Evolutionary conservation across 306 rosid species (phyloP).

Genomic region (Prunus mume): DNA sequence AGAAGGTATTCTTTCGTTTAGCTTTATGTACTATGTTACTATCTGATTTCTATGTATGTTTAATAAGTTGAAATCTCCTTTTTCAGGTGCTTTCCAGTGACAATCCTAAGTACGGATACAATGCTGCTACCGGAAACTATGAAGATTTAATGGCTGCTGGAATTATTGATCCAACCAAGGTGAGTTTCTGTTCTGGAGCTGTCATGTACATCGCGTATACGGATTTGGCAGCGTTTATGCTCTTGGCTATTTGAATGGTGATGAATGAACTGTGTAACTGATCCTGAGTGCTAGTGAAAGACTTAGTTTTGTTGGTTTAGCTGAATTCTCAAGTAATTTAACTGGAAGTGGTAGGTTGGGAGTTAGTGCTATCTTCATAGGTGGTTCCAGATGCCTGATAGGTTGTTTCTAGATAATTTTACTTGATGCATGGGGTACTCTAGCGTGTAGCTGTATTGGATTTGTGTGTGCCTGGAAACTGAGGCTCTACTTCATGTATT

Average conservation of each 20-base stretch:
- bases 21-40: not conserved
- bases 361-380: not conserved
- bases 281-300: not conserved
- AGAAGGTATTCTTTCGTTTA: conserved; percentile 59
- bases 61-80: not conserved
- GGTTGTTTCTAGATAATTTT: not conserved
- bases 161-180: conserved; percentile 98
- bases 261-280: not conserved
- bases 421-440: not conserved
- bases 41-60: not conserved
- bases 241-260: not conserved
- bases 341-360: not conserved
- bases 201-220: not conserved
- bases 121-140: conserved; percentile 94
- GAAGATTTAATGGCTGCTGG: conserved; percentile 99
- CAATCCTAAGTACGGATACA: conserved; percentile 70
- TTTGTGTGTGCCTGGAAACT: not conserved
- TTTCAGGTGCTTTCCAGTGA: conserved; percentile 79
- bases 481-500: not conserved
- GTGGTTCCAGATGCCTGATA: not conserved
- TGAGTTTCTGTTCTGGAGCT: conserved; percentile 19
- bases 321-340: not conserved
- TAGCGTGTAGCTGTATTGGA: not conserved
- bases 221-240: no score
- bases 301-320: no score